Base-by-base conservation (phyloP, 2,329 filamentous ascomycete species). In the Alternaria viburni region DNA sequence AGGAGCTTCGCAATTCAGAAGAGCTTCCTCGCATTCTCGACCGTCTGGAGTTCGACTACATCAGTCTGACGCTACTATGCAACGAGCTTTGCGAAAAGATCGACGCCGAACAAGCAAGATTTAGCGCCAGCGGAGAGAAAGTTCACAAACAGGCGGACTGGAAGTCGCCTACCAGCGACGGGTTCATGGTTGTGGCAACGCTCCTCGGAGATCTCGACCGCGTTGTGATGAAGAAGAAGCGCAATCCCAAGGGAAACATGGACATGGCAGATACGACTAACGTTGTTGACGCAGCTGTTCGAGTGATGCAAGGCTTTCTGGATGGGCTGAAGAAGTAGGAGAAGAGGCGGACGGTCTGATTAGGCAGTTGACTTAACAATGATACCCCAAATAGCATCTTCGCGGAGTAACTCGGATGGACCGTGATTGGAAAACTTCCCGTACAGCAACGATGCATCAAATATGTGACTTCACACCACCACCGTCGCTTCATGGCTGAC, bases 11-110 rank as follows among this genome's bases (percentile, higher is more conserved):
- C 6, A 26, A n/a, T 11, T 54, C 49, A 2, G 15, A 32, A 23
- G 23, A 54, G 25, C 57, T 54, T 30, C 17, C 25, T 17, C 23
- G n/a, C 8, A 6, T 46, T 17, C 36, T 45, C 1, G 9, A 17
- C 17, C 46, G 32, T 1, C 13, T 59, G 11, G 23, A 52, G 3
- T 52, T 58, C 2, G 56, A 59, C 13, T 59, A 59, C 25, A 59
- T 45, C 25, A 23, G 32, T 6, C 25, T 51, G 6, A 59, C 47
- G 13, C 23, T 52, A 6, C 23, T 45, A 25, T 52, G 47, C 11
- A 51, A 44, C 32, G 47, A 59, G 23, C 17, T 52, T 25, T 59
- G 46, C 36, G 46, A 45, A 10, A 54, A 47, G 26, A 59, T 54
- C n/a, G 41, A 47, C 9, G 3, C 46, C 11, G 41, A 32, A 30